Conservation (phyloP, 1,284 basidiomycete species). For the Apiotrichum mycotoxinovorans region DNA sequence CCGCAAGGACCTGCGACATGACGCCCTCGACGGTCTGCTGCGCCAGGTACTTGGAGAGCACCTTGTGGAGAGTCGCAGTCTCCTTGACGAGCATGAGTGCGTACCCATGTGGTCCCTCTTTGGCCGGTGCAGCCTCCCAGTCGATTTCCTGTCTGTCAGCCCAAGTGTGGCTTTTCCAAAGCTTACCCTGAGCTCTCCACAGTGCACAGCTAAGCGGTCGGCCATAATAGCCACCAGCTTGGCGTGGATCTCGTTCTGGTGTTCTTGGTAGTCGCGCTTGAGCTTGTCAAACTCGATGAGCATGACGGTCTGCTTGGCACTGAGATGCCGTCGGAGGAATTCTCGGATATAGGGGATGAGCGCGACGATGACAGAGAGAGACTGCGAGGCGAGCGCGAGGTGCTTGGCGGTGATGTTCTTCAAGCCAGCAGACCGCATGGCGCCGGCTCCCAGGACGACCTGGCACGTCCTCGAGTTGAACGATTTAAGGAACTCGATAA, state of each 20-base stretch:
- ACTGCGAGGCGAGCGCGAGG: conserved; percentile 91
- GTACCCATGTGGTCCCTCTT: conserved; percentile 59
- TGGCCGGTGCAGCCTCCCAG: conserved; percentile 64
- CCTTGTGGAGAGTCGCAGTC: conserved; percentile 92
- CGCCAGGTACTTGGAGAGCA: conserved; percentile 84
- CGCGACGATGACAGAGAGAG: conserved; percentile 88
- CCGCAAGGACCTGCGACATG: conserved; percentile 85
- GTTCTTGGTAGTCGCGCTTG: conserved; percentile 96
- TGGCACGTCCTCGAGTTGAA: conserved; percentile 99
- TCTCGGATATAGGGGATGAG: conserved; percentile 95
- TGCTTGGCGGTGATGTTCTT: conserved; percentile 99
- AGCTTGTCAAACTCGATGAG: conserved; percentile 97
- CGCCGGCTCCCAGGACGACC: conserved; percentile 94
- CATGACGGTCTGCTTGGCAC: conserved; percentile 90
- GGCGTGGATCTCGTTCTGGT: conserved; percentile 97
- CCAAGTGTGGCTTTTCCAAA: background rate
- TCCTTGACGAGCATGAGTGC: conserved; percentile 92
- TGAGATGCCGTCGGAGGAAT: conserved; percentile 86
- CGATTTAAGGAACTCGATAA: conserved; percentile 93
- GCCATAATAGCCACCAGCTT: conserved; percentile 99
- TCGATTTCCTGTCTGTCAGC: conserved; percentile 55
- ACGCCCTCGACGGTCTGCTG: conserved; percentile 76
- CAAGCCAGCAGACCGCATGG: conserved; percentile 93
- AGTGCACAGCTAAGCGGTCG: conserved; percentile 83
- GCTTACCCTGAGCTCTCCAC: conserved; percentile 52